Evolutionary conservation across 441 rosid genomes (phyloP), one percentile per base, ranked within the genome.

Genomic region (Populus hybrid): DNA sequence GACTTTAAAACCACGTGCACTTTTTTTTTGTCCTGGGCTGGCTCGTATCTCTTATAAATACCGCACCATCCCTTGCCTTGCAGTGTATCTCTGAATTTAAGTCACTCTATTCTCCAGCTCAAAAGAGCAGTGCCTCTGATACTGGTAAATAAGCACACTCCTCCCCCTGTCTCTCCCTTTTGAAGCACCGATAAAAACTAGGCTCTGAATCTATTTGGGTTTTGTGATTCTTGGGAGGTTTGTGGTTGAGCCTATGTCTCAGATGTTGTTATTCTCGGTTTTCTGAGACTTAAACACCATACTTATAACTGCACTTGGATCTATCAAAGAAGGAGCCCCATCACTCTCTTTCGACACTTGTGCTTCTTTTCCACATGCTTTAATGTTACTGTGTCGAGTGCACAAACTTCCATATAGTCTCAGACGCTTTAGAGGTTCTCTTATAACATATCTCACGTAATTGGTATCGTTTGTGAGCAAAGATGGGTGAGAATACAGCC

Each of bases 401-500:
- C 32, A 64, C 12, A 28, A 16, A 18, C 76, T 57, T 11, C 32
- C 67, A n/a, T 61, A 9, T 59, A n/a, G 64, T 21, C 23, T 0
- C 10, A 23, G 66, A 10, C 12, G 8, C 21, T 46, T 46, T 61
- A 61, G 66, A 61, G 28, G 11, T 21, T 61, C 14, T 57, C 18
- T 57, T 73, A 0, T 26, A 5, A 12, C 10, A 26, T 9, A 35
- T 2, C 67, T 69, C 40, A 26, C 16, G 30, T 69, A 23, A 23
- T 30, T 72, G 69, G 7, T 76, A 72, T 73, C 1, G 69, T 72
- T 64, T 42, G 32, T 65, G 3, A 46, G 74, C 74, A 79, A 81
- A 89, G 91, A 92, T 91, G 95, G 89, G 86, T 74, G 91, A 85
- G 20, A 80, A 77, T 35, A 81, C 83, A 72, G 82, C 84, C 73